phyloP scores from a whole-genome alignment of 148 eudicot species.

The Silene conica region DNA sequence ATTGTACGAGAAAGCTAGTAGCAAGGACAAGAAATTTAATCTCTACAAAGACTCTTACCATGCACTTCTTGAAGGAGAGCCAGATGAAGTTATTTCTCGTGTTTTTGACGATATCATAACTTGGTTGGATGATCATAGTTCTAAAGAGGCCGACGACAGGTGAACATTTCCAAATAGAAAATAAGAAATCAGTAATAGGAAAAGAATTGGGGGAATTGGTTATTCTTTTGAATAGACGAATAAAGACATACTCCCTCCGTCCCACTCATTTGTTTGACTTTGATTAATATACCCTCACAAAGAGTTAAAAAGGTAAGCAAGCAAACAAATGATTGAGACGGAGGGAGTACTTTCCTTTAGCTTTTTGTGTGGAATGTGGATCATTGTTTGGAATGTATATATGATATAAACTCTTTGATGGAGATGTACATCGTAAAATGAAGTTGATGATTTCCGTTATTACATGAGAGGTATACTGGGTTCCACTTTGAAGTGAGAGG shows the following conservation, averaged over 20 bases:
- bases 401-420: background rate
- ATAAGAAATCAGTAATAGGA: background rate
- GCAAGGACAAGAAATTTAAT: conserved; percentile 69
- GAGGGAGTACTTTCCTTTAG: background rate
- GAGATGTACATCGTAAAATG: no score
- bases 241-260: background rate
- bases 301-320: no score
- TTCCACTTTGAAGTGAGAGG: no score
- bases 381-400: background rate
- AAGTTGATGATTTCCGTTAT: background rate
- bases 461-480: no score
- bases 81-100: conserved; percentile 60
- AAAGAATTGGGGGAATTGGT: background rate
- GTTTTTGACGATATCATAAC: conserved; percentile 68
- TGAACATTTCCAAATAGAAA: conserved; percentile 2
- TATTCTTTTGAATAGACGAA: conserved; percentile 4
- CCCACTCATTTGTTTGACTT: no score
- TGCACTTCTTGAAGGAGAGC: conserved; percentile 84
- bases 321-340: no score
- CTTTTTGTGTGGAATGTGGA: background rate
- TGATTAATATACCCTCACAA: no score
- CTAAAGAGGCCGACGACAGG: conserved; percentile 9
- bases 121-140: conserved; percentile 77
- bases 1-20: conserved; percentile 74
- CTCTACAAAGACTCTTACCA: conserved; percentile 72